These are phyloP conservation scores for Arthrobotrys megalospora DNA, from an alignment of 2,329 filamentous ascomycete genomes.

Conservation along the genomic window DNA sequence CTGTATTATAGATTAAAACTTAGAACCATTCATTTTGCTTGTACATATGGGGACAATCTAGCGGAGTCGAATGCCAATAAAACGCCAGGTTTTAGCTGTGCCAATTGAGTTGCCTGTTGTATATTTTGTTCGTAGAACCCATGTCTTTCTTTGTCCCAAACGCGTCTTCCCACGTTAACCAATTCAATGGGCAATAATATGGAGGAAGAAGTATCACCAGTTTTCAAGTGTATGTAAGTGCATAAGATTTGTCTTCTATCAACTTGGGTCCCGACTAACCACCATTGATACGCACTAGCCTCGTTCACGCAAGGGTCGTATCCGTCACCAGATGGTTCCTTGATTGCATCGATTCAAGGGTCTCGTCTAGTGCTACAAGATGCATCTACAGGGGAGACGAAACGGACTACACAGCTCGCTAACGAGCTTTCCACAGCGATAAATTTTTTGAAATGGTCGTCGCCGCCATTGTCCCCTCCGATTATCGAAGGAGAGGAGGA, in stretches of 20 bases:
- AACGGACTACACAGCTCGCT: constrained; percentile 63
- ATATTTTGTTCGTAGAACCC: constrained; percentile 1
- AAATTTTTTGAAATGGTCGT: constrained; percentile 64
- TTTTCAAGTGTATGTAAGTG: constrained; percentile 60
- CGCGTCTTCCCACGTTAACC: constrained; percentile 16
- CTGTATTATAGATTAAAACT: constrained; percentile 10
- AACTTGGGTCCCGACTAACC: constrained; percentile 5
- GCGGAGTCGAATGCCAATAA: neutral
- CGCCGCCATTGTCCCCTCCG: constrained; percentile 47
- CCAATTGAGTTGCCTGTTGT: constrained; percentile 24
- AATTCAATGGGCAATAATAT: constrained; percentile 23
- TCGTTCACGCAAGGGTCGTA: constrained; percentile 63
- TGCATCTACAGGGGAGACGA: constrained; percentile 63
- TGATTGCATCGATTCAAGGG: constrained; percentile 63
- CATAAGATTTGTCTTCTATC: neutral
- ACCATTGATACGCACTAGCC: constrained; percentile 4
- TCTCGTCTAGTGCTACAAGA: constrained; percentile 63
- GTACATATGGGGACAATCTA: neutral
- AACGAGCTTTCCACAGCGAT: constrained; percentile 62
- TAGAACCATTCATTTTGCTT: neutral
- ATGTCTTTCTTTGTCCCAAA: constrained; percentile 22
- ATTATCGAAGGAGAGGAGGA: constrained; percentile 61
- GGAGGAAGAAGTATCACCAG: constrained; percentile 47
- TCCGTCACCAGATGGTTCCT: constrained; percentile 63
- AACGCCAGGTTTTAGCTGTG: neutral